phyloP scores from a whole-genome alignment of 2,329 filamentous ascomycete species.

The Aspergillaceae sp. region DNA sequence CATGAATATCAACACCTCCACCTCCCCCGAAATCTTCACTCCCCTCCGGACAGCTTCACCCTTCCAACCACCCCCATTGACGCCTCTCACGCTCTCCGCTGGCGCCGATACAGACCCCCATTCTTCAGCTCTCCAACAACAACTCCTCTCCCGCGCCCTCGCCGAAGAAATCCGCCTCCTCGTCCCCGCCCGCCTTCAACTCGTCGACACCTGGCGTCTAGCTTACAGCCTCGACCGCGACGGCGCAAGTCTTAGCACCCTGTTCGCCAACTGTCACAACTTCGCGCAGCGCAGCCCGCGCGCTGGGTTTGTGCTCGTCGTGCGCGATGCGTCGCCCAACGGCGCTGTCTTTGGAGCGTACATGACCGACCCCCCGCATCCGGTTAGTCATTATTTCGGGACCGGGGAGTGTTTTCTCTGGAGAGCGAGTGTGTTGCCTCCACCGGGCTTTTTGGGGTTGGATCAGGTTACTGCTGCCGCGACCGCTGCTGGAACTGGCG shows the following conservation, averaged over 20 bases:
- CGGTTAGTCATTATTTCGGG: conserved; percentile 78
- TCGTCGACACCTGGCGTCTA: conserved; percentile 78
- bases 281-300: conserved; percentile 57
- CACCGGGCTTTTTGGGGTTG: conserved; percentile 6
- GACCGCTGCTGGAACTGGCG: not conserved
- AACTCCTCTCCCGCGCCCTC: conserved; percentile 60
- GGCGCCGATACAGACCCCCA: conserved; percentile 44
- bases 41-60: conserved; percentile 60
- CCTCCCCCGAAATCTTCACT: conserved; percentile 28
- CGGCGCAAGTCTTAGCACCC: conserved; percentile 74
- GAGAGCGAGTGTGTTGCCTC: conserved; percentile 60
- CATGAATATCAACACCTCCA: conserved; percentile 19
- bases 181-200: conserved; percentile 74
- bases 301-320: conserved; percentile 82
- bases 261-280: conserved; percentile 70
- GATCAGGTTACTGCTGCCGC: conserved; percentile 6
- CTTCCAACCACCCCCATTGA: conserved; percentile 80
- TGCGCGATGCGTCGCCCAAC: conserved; percentile 56
- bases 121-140: conserved; percentile 48
- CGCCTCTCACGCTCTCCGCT: conserved; percentile 24
- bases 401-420: conserved; percentile 95
- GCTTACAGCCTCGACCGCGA: conserved; percentile 88
- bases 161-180: conserved; percentile 91
- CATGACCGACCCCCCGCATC: conserved; percentile 78
- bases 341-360: conserved; percentile 75